Evolutionary conservation across 495 filamentous ascomycete genomes (phyloP), one percentile per base, ranked within the genome.

Genomic region (Corynascus novoguineensis): DNA sequence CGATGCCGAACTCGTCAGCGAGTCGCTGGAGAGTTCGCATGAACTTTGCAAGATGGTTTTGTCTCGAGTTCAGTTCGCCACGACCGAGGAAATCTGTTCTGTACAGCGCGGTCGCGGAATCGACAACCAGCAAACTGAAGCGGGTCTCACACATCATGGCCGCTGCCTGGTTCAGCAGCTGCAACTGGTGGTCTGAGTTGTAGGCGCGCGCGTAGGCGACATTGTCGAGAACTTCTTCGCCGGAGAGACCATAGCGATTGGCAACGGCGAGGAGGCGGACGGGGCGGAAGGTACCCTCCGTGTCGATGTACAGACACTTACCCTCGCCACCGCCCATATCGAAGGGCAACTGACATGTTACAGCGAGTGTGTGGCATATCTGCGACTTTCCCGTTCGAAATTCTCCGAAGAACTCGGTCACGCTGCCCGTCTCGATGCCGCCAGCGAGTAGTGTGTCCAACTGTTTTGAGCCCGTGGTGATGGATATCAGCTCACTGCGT

Each of bases 131-230:
- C 5, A 98, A 80, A 17, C 92, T 96, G 75, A 98, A 98, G 5
- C 93, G 86, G 3, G 93, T 97, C 71, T 97, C 95, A 56, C 91
- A 96, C 93, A 98, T 98, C 93, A 98, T 98, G 48, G 88, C 81
- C 8, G 95, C 88, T 15, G 93, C 93, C 68, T 97, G 92, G 69
- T 90, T 95, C 50, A 98, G 82, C 5, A 98, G 80, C 69, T 95
- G 88, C 19, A 97, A 80, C 68, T 98, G 93, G 69, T 98, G 93
- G 58, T 98, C 93, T 2, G 91, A 97, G 71, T 98, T 98, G 75
- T 98, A 98, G 3, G 93, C 93, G 37, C 93, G 86, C 34, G 93
- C 93, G 73, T 98, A 98, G 4, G 93, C 93, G 38, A 98, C 89
- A 67, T 98, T 98, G 73, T 98, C 93, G 17, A 98, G 79, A 1